A percentile compares a stretch with the other conserved stretches of the same genome.
Conservation (phyloP, 2,329 filamentous ascomycete genomes). For the Microdochium paspali region DNA sequence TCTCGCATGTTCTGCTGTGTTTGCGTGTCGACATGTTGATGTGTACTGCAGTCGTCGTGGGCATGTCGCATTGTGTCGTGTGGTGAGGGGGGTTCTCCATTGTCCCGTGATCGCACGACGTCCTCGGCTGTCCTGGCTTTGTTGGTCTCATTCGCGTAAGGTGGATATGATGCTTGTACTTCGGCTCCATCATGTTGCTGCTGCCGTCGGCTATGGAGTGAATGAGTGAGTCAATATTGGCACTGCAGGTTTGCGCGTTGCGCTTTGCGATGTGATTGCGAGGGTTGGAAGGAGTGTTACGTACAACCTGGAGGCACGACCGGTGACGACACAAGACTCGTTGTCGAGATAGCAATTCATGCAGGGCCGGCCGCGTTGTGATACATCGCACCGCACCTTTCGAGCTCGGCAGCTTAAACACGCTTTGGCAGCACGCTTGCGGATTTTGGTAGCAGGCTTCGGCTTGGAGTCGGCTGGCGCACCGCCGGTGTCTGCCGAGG, state of each 20-base stretch:
- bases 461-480: slow-evolving; percentile 12
- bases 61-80: slow-evolving; percentile 7
- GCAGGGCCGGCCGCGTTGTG: slow-evolving; percentile 36
- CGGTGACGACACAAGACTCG: slow-evolving; percentile 31
- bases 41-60: slow-evolving; percentile 6
- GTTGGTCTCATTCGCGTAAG: slow-evolving; percentile 15
- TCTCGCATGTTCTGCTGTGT: slow-evolving; percentile 4
- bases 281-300: slow-evolving; percentile 5
- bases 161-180: slow-evolving; percentile 17
- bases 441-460: slow-evolving; percentile 23
- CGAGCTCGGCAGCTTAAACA: slow-evolving; percentile 40
- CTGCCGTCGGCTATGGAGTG: slow-evolving; percentile 7
- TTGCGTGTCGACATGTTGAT: slow-evolving; percentile 4
- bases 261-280: background rate
- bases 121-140: slow-evolving; percentile 17
- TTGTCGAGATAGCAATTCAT: slow-evolving; percentile 43
- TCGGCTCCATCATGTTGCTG: slow-evolving; percentile 17
- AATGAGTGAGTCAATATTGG: no score
- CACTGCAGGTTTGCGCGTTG: no score
- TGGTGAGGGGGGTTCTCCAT: slow-evolving; percentile 11
- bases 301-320: slow-evolving; percentile 28
- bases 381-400: slow-evolving; percentile 41
- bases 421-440: slow-evolving; percentile 35
- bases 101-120: slow-evolving; percentile 16
- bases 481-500: background rate